Percentiles rank a stretch among this genome's conserved stretches.
phyloP scores from a whole-genome alignment of 2,329 filamentous ascomycete species.

The Knufia petricola region DNA sequence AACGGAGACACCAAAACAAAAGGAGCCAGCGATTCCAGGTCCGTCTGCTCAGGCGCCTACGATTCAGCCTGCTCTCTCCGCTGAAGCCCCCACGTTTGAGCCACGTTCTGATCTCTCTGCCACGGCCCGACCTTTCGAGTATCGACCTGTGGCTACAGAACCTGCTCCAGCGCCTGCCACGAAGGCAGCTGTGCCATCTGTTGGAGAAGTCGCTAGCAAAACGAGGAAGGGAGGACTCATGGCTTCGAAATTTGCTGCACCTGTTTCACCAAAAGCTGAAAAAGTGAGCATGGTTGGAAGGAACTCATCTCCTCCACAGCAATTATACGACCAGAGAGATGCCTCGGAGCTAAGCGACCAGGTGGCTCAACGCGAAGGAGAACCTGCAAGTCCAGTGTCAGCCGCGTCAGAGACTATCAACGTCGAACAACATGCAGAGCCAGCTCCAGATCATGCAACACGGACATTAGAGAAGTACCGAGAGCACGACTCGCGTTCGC shows the following conservation, averaged over 20 bases:
- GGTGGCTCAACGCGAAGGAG: neutral
- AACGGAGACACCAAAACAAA: neutral
- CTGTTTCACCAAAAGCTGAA: conserved; percentile 9
- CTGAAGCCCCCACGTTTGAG: conserved; percentile 5
- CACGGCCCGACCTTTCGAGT: conserved; percentile 59
- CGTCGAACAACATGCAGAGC: conserved; percentile 5
- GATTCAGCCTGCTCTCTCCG: neutral
- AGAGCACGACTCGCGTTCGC: conserved; percentile 18
- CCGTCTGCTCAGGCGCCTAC: neutral
- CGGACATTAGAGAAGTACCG: conserved; percentile 29
- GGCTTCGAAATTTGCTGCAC: conserved; percentile 29
- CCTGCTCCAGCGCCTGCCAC: neutral
- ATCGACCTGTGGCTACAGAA: conserved; percentile 27
- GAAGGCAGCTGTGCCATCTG: neutral
- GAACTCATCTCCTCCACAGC: neutral
- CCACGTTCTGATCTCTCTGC: conserved; percentile 56
- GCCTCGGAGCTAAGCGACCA: conserved; percentile 9
- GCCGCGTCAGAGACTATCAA: conserved; percentile 3
- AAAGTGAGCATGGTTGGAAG: conserved; percentile 6
- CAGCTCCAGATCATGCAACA: conserved; percentile 18
- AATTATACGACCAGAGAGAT: conserved; percentile 11
- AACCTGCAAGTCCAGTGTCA: neutral
- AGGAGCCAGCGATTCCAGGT: neutral
- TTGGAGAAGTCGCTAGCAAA: neutral
- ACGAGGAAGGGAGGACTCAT: conserved; percentile 20